Percentiles rank a stretch among this genome's conserved stretches.
Evolutionary conservation across 1,284 basidiomycete genomes (phyloP).

Genomic region (Malassezia equina): DNA sequence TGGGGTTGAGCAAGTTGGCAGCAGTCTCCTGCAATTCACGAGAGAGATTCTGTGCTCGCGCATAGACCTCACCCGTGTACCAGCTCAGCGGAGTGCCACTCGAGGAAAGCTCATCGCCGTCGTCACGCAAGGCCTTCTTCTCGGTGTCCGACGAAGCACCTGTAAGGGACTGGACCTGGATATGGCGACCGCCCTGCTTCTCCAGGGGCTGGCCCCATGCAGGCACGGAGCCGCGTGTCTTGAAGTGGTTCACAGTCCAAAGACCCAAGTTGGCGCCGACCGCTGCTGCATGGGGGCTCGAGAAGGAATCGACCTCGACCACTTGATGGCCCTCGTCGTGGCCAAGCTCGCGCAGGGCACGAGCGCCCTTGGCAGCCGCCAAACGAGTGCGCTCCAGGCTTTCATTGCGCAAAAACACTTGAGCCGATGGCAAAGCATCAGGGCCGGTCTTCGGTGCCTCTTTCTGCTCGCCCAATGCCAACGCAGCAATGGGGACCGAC

Average conservation of each 20-base stretch:
- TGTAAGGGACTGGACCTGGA: slow-evolving; percentile 28
- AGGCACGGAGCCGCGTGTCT: slow-evolving; percentile 34
- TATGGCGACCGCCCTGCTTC: slow-evolving; percentile 39
- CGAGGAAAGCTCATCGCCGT: slow-evolving; percentile 29
- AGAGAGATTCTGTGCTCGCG: slow-evolving; percentile 70
- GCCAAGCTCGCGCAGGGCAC: slow-evolving; percentile 37
- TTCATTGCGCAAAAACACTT: slow-evolving; percentile 40
- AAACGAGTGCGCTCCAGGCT: slow-evolving; percentile 36
- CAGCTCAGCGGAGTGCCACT: slow-evolving; percentile 35
- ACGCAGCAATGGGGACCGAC: slow-evolving; percentile 29
- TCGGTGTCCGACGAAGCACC: slow-evolving; percentile 24
- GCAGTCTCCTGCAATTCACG: slow-evolving; percentile 76
- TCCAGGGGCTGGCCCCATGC: slow-evolving; percentile 25
- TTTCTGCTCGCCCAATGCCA: slow-evolving; percentile 37
- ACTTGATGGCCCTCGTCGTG: slow-evolving; percentile 21
- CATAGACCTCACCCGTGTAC: slow-evolving; percentile 54
- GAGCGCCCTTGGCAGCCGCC: slow-evolving; percentile 42
- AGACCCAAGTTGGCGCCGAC: slow-evolving; percentile 37
- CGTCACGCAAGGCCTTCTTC: slow-evolving; percentile 37
- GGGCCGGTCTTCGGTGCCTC: slow-evolving; percentile 35
- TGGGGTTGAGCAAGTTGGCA: slow-evolving; percentile 55
- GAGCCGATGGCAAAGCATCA: slow-evolving; percentile 29
- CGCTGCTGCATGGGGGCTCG: slow-evolving; percentile 40
- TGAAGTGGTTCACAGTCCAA: slow-evolving; percentile 44
- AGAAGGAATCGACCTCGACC: slow-evolving; percentile 35